Base-by-base conservation (phyloP, 441 rosid species). In the Capsella rubella region DNA sequence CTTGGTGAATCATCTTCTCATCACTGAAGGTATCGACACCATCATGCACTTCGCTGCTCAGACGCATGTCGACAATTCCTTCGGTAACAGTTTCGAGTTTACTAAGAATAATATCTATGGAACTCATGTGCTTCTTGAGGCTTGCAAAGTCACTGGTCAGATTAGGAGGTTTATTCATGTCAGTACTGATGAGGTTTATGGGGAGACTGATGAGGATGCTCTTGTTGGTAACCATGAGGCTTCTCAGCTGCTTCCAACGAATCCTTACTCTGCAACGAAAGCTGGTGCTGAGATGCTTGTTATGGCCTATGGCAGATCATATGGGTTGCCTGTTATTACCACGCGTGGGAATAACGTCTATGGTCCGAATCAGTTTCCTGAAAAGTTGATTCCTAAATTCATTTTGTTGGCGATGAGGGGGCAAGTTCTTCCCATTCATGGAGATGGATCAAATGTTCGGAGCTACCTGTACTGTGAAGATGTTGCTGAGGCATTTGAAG, bases 401-500 rank as follows among this genome's bases (percentile, higher is more conserved):
- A 86, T 87, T 8, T 88, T 86, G 74, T 40, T 87, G 79, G 89
- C 89, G 2, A 85, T 87, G 89, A 80, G 84, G 27, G 88, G 88
- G 25, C 62, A 86, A 74, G 82, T 85, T 61, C 93, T 93, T 75
- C 95, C 95, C 1, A 93, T 93, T 81, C 98, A 93, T 51, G 98
- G 98, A 12, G 96, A 93, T 79, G 98, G 98, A 37, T 81, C 90
- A 4, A 93, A 93, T 47, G 98, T 93, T 53, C 81, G 98, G 68
- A 93, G 98, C 61, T 93, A 93, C 58, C 75, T 93, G 11, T 91
- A 89, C 52, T 91, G 98, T 57, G 98, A 93, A 84, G 98, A 93
- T 53, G 98, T 93, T 67, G 97, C 98, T 8, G 97, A 93, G 89
- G 98, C 98, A n/a, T 93, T 93, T 82, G 98, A 93, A 72, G 84